phyloP scores from a whole-genome alignment of 495 filamentous ascomycete genomes.

The Penicillium lividum region DNA sequence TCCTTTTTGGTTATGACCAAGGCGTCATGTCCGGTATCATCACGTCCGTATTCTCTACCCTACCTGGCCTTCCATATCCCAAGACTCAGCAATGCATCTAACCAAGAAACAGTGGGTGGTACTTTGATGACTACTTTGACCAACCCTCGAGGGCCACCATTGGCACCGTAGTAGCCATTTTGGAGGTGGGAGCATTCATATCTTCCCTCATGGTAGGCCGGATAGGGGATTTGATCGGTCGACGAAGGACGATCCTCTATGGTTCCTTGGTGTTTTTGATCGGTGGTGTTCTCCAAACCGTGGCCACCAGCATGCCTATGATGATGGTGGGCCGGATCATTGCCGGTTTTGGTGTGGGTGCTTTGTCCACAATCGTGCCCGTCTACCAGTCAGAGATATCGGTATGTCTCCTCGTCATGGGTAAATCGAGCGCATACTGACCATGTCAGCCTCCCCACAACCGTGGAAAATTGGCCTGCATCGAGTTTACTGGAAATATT shows the following conservation, averaged over 20 bases:
- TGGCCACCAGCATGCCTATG: constrained; percentile 79
- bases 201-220: constrained; percentile 86
- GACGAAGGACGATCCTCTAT: constrained; percentile 88
- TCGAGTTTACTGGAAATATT: constrained; percentile 97
- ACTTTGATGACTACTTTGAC: constrained; percentile 90
- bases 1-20: constrained; percentile 98
- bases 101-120: constrained; percentile 62
- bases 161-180: constrained; percentile 94
- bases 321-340: constrained; percentile 91
- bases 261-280: constrained; percentile 90
- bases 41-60: constrained; percentile 62
- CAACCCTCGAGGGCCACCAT: constrained; percentile 81
- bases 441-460: constrained; percentile 77
- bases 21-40: constrained; percentile 99
- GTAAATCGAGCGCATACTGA: background rate
- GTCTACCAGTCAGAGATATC: constrained; percentile 96
- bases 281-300: constrained; percentile 82
- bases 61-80: background rate
- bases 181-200: constrained; percentile 91
- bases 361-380: constrained; percentile 93
- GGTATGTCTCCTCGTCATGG: constrained; percentile 25
- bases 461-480: constrained; percentile 91
- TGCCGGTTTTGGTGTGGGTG: constrained; percentile 91
- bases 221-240: constrained; percentile 88
- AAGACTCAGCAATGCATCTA: constrained; percentile 3